Percentiles rank a stretch among this genome's conserved stretches.
Evolutionary conservation across 441 rosid species (phyloP).

Genomic region (Syzygium syzygioides): DNA sequence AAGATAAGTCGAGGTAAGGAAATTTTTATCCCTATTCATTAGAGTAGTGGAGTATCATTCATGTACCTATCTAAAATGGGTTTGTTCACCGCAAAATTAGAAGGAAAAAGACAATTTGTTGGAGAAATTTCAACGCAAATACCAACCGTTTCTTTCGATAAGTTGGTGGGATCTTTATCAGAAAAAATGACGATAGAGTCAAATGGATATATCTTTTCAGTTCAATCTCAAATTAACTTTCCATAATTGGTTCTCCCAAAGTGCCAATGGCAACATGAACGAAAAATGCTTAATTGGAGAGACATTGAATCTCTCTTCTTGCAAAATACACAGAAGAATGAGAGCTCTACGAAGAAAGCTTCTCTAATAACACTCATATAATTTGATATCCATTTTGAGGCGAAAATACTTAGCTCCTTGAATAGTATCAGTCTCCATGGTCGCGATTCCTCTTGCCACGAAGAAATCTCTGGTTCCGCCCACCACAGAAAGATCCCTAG

Average conservation of each 20-base stretch:
- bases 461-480: constrained; percentile 16
- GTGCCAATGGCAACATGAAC: background rate
- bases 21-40: background rate
- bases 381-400: background rate
- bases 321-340: background rate
- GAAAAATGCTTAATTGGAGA: background rate
- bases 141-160: background rate
- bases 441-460: constrained; percentile 7
- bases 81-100: background rate
- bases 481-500: constrained; percentile 4
- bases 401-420: background rate
- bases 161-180: background rate
- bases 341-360: background rate
- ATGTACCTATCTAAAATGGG: background rate
- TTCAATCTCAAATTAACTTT: background rate
- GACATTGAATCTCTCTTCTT: background rate
- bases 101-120: background rate
- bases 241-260: background rate
- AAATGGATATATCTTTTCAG: background rate
- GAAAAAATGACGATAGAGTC: background rate
- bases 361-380: background rate
- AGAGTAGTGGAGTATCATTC: background rate
- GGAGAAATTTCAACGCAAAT: background rate
- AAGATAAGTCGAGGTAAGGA: background rate
- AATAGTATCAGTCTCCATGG: background rate